These are phyloP conservation scores for Priceomyces fermenticarens DNA, from an alignment of 805 yeast species.

Conservation along the genomic window DNA sequence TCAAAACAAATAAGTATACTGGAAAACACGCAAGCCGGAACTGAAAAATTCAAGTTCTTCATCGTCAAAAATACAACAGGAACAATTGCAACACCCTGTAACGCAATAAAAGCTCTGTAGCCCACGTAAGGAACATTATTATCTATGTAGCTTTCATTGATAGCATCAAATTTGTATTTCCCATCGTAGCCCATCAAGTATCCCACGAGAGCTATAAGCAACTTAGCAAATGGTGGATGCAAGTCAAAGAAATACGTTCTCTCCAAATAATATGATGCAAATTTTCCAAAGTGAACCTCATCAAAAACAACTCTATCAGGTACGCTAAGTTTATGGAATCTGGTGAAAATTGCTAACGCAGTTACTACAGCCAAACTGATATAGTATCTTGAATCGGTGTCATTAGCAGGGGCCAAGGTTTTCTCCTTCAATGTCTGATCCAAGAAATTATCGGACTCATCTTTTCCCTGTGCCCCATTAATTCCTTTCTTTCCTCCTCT, in stretches of 20 bases:
- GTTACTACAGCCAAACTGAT: slow-evolving; percentile 39
- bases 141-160: slow-evolving; percentile 77
- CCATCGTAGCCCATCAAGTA: slow-evolving; percentile 89
- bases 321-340: slow-evolving; percentile 59
- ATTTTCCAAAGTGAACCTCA: slow-evolving; percentile 85
- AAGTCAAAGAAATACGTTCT: slow-evolving; percentile 92
- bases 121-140: slow-evolving; percentile 85
- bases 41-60: slow-evolving; percentile 79
- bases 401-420: slow-evolving; percentile 12
- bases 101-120: slow-evolving; percentile 73
- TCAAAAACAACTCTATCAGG: slow-evolving; percentile 82
- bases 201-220: slow-evolving; percentile 87
- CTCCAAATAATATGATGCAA: slow-evolving; percentile 81
- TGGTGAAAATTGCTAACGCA: slow-evolving; percentile 42
- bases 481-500: slow-evolving; percentile 22
- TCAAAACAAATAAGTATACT: slow-evolving; percentile 76
- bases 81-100: slow-evolving; percentile 78
- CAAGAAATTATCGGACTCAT: slow-evolving; percentile 2
- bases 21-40: slow-evolving; percentile 76
- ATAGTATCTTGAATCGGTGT: slow-evolving; percentile 29
- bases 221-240: slow-evolving; percentile 97
- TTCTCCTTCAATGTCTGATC: slow-evolving; percentile 1
- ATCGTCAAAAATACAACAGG: slow-evolving; percentile 82
- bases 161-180: slow-evolving; percentile 83
- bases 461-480: slow-evolving; percentile 3